Base-by-base conservation (phyloP, 202 grass and related monocot species). In the Setaria italica region DNA sequence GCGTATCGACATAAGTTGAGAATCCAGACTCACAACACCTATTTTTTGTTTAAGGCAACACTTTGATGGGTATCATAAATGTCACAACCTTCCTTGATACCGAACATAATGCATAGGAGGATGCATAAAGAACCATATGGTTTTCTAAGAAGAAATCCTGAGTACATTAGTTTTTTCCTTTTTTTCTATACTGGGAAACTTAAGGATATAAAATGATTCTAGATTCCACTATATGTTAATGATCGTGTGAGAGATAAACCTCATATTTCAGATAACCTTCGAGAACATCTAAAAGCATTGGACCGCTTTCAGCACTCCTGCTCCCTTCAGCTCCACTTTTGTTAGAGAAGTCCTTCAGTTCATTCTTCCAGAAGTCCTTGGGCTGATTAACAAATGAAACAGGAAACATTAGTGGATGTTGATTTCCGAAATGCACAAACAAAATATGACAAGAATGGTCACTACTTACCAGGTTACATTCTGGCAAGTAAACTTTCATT, bases 251-350 rank as follows among this genome's bases (percentile, higher is more conserved):
- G 88, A 81, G 72, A 65, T 56, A 78, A 88, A 98, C 97, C 97
- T 99, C 97, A 74, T 92, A 99, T 96, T 99, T 99, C 41, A 99
- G 86, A 83, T 91, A 99, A 81, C 97, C 97, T 88, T 99, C 91
- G 47, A 99, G 93, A 78, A 99, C 92, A 81, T 96, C 97, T 82
- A 99, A 88, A 42, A 99, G 93, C 87, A 96, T 82, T 14, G 97
- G 97, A 69, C 91, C 97, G 87, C 88, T 99, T 86, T 99, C 96
- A 66, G 87, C 91, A 78, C 83, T 92, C 82, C 90, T 94, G 79
- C 85, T 91, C 66, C 87, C 81, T 20, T 98, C 95, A 88, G 80
- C 62, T 54, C 85, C 90, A 77, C 83, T 96, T 92, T 92, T 94
- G 82, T 85, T 96, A 57, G 83, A 94, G 65, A 99, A 96, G 54